phyloP scores from a whole-genome alignment of 2,329 filamentous ascomycete genomes.

The Paraphoma sp. region DNA sequence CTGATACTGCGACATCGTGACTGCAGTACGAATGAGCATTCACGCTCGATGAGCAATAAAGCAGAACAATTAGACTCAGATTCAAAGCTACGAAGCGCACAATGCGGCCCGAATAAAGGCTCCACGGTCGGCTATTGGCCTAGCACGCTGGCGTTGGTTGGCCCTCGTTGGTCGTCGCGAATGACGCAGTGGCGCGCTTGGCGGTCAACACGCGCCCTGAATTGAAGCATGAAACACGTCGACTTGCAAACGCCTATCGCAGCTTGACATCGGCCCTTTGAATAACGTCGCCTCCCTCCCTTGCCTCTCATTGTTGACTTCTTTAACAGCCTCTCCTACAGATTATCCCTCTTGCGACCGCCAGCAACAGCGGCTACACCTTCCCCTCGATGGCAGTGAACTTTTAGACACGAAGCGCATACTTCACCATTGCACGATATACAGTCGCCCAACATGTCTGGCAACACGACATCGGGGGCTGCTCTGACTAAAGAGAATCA shows the following conservation, averaged over 20 bases:
- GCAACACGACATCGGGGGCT: slow-evolving; percentile 4
- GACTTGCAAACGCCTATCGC: not conserved
- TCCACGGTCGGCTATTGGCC: not conserved
- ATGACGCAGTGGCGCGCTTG: slow-evolving; percentile 8
- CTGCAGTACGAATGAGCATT: not conserved
- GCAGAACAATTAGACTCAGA: not conserved
- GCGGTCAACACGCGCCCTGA: slow-evolving; percentile 6
- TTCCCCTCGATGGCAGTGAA: slow-evolving; percentile 2
- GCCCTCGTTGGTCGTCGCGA: not conserved
- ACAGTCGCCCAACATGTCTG: slow-evolving; percentile 12
- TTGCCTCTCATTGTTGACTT: not conserved
- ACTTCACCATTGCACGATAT: not conserved
- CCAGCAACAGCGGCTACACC: not conserved
- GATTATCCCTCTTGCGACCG: not conserved
- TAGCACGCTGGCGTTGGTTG: not conserved
- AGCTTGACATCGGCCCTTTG: not conserved
- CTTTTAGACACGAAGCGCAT: not conserved
- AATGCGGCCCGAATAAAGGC: not conserved
- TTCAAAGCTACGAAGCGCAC: not conserved
- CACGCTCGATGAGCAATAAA: not conserved
- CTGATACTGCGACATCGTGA: not conserved
- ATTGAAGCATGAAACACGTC: slow-evolving; percentile 10
- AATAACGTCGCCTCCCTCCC: not conserved
- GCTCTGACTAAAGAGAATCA: slow-evolving; percentile 31
- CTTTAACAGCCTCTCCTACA: not conserved